Evolutionary conservation across 805 yeast species (phyloP).

Genomic region (Zygosaccharomyces kombuchaensis): DNA sequence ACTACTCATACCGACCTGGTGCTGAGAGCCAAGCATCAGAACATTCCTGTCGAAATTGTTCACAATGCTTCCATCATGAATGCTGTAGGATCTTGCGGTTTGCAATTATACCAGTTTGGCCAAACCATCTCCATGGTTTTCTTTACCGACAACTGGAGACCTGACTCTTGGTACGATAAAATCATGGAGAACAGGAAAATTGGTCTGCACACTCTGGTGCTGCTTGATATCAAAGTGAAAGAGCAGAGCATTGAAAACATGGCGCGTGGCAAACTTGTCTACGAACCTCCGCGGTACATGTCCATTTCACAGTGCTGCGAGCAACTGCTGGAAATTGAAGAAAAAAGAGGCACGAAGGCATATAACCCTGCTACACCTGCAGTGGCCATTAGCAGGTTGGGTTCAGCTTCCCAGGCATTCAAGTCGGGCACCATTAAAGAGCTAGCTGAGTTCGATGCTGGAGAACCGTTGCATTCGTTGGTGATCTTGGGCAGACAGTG

Average conservation of each 20-base stretch:
- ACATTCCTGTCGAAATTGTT: constrained; percentile 71
- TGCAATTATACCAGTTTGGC: constrained; percentile 91
- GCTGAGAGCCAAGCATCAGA: constrained; percentile 81
- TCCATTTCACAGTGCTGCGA: constrained; percentile 81
- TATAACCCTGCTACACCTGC: constrained; percentile 88
- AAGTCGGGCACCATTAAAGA: constrained; percentile 81
- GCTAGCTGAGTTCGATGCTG: constrained; percentile 78
- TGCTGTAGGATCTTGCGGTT: constrained; percentile 97
- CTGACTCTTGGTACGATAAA: constrained; percentile 90
- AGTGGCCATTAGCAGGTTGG: constrained; percentile 87
- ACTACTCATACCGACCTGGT: constrained; percentile 96
- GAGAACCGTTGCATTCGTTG: constrained; percentile 91
- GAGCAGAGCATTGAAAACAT: constrained; percentile 93
- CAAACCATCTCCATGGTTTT: constrained; percentile 96
- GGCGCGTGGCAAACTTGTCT: constrained; percentile 86
- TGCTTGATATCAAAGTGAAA: constrained; percentile 91
- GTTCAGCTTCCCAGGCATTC: constrained; percentile 77
- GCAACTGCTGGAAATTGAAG: constrained; percentile 86
- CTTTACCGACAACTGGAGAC: constrained; percentile 93
- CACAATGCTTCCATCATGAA: constrained; percentile 98
- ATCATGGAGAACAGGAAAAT: constrained; percentile 82
- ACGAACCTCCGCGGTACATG: constrained; percentile 98
- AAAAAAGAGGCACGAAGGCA: constrained; percentile 65
- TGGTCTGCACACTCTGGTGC: constrained; percentile 85
- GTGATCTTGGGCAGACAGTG: constrained; percentile 89